A percentile compares a stretch with the other conserved stretches of the same genome.
Conservation (phyloP, 192 early-diverging fungal species). For the Piromyces finnis region DNA sequence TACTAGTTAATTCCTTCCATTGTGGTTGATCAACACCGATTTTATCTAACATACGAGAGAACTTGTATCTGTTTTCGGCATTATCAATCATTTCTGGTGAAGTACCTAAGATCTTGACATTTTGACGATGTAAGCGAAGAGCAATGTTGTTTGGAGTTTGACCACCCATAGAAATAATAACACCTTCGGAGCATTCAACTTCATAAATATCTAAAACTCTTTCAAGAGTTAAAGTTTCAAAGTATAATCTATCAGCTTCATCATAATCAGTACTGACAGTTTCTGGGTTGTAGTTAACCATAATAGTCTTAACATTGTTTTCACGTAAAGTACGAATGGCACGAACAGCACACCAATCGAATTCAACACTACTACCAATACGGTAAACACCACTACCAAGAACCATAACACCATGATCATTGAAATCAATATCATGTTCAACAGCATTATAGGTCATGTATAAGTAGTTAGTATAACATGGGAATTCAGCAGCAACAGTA, state of each 20-base stretch:
- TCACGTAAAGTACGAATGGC: slow-evolving; percentile 86
- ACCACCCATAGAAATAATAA: slow-evolving; percentile 89
- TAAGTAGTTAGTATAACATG: slow-evolving; percentile 92
- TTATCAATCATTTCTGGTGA: slow-evolving; percentile 92
- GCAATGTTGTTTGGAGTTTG: slow-evolving; percentile 98
- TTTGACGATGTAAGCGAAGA: slow-evolving; percentile 68
- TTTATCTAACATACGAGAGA: slow-evolving; percentile 88
- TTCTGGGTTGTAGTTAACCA: slow-evolving; percentile 99
- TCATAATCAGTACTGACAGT: slow-evolving; percentile 99
- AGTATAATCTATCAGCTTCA: slow-evolving; percentile 94
- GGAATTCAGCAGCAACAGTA: slow-evolving; percentile 97
- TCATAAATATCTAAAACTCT: slow-evolving; percentile 95
- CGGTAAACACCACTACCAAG: slow-evolving; percentile 95
- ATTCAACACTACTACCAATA: slow-evolving; percentile 95
- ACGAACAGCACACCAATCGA: slow-evolving; percentile 96
- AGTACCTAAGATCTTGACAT: slow-evolving; percentile 87
- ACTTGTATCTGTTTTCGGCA: slow-evolving; percentile 96
- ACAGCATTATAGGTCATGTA: slow-evolving; percentile 95
- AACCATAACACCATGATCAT: slow-evolving; percentile 92
- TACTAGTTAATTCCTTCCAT: slow-evolving; percentile 90
- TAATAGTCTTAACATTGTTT: slow-evolving; percentile 78
- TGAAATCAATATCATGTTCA: slow-evolving; percentile 79
- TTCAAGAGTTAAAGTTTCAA: slow-evolving; percentile 86
- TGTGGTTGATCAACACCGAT: slow-evolving; percentile 92
- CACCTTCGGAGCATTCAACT: slow-evolving; percentile 64